Percentiles rank a stretch among this genome's conserved stretches.
These are phyloP conservation scores for Backusella psychrophila DNA, from an alignment of 192 early-diverging fungal species.

Conservation along the genomic window DNA sequence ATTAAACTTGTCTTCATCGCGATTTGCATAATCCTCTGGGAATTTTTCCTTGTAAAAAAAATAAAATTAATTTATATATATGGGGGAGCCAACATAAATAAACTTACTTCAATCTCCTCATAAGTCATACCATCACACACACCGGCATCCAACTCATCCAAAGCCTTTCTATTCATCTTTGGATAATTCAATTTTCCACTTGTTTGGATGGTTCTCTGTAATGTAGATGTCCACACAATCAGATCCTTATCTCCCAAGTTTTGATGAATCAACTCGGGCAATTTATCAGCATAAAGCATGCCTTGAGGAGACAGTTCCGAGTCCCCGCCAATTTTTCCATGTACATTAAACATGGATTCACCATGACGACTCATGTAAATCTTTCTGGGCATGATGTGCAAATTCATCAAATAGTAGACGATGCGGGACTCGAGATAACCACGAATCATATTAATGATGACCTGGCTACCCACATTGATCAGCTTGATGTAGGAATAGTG, in stretches of 20 bases:
- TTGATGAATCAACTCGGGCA: slow-evolving; percentile 79
- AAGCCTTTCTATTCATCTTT: slow-evolving; percentile 93
- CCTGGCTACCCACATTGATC: slow-evolving; percentile 89
- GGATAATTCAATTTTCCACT: slow-evolving; percentile 75
- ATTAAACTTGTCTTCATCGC: slow-evolving; percentile 97
- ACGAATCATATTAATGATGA: slow-evolving; percentile 92
- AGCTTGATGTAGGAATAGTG: slow-evolving; percentile 87
- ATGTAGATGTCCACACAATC: slow-evolving; percentile 96
- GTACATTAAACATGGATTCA: slow-evolving; percentile 91
- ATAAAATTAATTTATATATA: background rate
- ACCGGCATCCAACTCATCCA: slow-evolving; percentile 97
- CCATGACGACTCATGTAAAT: slow-evolving; percentile 94
- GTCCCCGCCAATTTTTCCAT: slow-evolving; percentile 94
- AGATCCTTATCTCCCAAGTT: slow-evolving; percentile 72
- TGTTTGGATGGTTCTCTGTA: slow-evolving; percentile 92
- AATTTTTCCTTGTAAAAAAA: slow-evolving; percentile 55
- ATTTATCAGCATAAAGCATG: slow-evolving; percentile 74
- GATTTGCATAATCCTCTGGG: slow-evolving; percentile 91
- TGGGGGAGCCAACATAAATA: too few relatives aligned
- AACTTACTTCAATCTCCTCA: slow-evolving; percentile 87
- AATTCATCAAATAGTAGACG: slow-evolving; percentile 99
- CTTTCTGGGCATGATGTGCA: slow-evolving; percentile 92
- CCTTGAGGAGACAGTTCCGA: slow-evolving; percentile 86
- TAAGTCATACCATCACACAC: slow-evolving; percentile 99
- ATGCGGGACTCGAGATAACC: slow-evolving; percentile 96